These are phyloP conservation scores for Malus domestica DNA, from an alignment of 306 rosid genomes.

Conservation along the genomic window DNA sequence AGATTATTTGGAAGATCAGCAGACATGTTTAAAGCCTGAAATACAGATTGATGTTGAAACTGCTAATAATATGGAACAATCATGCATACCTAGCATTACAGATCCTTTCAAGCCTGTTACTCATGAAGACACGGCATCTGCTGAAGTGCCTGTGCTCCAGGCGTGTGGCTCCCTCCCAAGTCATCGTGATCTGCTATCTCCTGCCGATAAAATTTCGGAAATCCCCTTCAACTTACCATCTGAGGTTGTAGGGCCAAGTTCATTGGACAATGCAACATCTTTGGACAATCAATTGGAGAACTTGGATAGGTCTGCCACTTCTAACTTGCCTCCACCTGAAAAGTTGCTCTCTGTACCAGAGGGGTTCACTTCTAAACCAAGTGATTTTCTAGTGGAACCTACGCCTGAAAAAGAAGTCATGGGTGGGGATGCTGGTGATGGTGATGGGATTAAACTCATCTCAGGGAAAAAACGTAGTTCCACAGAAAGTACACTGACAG, in stretches of 20 bases:
- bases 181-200: slow-evolving; percentile 28
- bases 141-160: slow-evolving; percentile 36
- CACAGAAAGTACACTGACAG: slow-evolving; percentile 71
- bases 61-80: slow-evolving; percentile 34
- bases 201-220: slow-evolving; percentile 41
- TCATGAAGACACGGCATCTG: slow-evolving; percentile 29
- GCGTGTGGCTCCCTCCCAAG: slow-evolving; percentile 50
- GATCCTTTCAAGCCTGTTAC: slow-evolving; percentile 27
- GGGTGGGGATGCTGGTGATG: slow-evolving; percentile 31
- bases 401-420: slow-evolving; percentile 53
- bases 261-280: slow-evolving; percentile 25
- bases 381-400: slow-evolving; percentile 44
- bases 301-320: slow-evolving; percentile 40
- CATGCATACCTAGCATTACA: slow-evolving; percentile 23
- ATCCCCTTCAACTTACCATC: background rate
- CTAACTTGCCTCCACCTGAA: slow-evolving; percentile 70
- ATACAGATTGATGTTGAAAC: slow-evolving; percentile 27
- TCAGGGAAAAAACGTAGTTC: slow-evolving; percentile 81
- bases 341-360: slow-evolving; percentile 52
- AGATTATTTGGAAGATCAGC: slow-evolving; percentile 44
- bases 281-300: slow-evolving; percentile 25
- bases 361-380: slow-evolving; percentile 35
- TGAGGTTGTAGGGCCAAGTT: slow-evolving; percentile 4
- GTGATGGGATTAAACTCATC: slow-evolving; percentile 25
- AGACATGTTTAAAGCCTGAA: slow-evolving; percentile 37